phyloP scores from a whole-genome alignment of 805 yeast species.

The Nakazawaea holstii region DNA sequence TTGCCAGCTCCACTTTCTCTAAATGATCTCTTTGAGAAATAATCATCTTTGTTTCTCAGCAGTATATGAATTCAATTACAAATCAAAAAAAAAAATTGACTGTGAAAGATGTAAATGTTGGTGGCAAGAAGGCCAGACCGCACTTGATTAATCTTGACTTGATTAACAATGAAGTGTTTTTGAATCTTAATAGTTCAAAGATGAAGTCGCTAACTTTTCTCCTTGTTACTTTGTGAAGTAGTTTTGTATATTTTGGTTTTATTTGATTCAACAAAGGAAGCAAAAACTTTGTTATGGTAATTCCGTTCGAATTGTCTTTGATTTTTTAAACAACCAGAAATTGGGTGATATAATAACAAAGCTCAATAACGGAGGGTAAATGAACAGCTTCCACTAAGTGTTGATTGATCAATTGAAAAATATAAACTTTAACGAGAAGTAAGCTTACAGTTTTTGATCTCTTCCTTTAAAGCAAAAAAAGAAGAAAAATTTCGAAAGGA shows the following conservation, averaged over 20 bases:
- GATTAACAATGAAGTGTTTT: not conserved
- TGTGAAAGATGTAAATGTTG: no score
- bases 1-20: conserved; percentile 25
- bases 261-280: no score
- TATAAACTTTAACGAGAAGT: not conserved
- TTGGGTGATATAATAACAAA: no score
- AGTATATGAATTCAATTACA: not conserved
- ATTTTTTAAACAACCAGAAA: no score
- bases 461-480: not conserved
- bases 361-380: not conserved
- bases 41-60: conserved; percentile 21
- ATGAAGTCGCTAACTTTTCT: no score
- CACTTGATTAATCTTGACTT: not conserved
- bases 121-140: no score
- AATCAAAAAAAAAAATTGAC: not conserved
- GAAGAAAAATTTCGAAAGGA: not conserved
- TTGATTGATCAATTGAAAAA: not conserved
- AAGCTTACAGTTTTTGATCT: not conserved
- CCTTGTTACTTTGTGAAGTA: no score
- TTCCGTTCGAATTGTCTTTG: no score
- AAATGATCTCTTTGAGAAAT: conserved; percentile 26
- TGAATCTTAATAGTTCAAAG: no score
- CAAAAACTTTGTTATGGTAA: no score
- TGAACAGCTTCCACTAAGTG: not conserved
- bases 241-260: no score